These are phyloP conservation scores for Volvox reticuliferus DNA, from an alignment of 139 green algal genomes.

Conservation along the genomic window DNA sequence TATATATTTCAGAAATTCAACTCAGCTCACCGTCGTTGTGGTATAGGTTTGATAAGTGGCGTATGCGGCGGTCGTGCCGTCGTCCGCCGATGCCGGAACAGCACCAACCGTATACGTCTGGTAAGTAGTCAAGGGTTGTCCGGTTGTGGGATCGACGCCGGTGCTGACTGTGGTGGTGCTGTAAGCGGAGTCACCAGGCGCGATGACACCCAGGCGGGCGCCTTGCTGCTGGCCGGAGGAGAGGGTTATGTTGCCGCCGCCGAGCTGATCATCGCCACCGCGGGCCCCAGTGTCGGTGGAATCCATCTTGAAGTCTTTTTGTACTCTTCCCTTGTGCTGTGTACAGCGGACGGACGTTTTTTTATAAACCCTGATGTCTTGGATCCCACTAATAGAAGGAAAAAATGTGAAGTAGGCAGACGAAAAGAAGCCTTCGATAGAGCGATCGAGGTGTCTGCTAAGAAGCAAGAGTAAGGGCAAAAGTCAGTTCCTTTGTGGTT, in stretches of 20 bases:
- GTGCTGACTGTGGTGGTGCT: conserved; percentile 32
- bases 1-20: no score
- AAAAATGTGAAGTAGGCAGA: no score
- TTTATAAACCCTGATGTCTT: no score
- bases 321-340: no score
- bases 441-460: no score
- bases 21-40: conserved; percentile 9
- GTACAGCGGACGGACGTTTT: no score
- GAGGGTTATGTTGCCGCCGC: neutral
- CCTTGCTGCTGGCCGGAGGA: neutral
- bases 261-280: neutral
- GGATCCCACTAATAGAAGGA: no score
- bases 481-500: no score
- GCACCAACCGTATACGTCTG: conserved; percentile 11
- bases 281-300: neutral
- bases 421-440: no score
- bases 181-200: neutral
- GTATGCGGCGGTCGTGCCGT: conserved; percentile 6
- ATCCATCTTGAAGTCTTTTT: neutral
- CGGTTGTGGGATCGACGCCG: conserved; percentile 5
- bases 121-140: neutral
- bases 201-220: neutral
- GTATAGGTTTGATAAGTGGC: conserved; percentile 32
- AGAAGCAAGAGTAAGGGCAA: no score
- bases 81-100: neutral